Percentiles rank a stretch among this genome's conserved stretches.
Evolutionary conservation across 495 filamentous ascomycete species (phyloP).

Genomic region (Clavariopsis aquatica): DNA sequence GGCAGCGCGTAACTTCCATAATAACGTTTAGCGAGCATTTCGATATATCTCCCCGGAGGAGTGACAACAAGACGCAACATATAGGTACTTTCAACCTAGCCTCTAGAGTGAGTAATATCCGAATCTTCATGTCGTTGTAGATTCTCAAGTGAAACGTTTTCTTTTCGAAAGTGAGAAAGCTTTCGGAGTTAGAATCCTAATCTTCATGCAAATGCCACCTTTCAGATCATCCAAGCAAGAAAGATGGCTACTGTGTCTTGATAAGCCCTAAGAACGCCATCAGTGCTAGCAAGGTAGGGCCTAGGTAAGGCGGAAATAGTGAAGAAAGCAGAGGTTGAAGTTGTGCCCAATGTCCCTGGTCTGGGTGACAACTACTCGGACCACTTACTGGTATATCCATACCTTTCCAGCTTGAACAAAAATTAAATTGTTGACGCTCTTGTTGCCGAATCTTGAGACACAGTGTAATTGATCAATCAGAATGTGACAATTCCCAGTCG

Average conservation of each 20-base stretch:
- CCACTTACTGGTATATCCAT: conserved; percentile 32
- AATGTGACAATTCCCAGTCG: conserved; percentile 47
- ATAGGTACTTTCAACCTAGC: conserved; percentile 46
- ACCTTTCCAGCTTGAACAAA: conserved; percentile 31
- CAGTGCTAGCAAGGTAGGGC: conserved; percentile 43
- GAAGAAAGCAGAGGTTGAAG: conserved; percentile 19
- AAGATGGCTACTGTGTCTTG: conserved; percentile 42
- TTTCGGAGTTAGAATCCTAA: conserved; percentile 39
- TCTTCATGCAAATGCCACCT: conserved; percentile 3
- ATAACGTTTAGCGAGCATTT: conserved; percentile 24
- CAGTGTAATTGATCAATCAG: conserved; percentile 34
- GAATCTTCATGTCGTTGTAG: conserved; percentile 39
- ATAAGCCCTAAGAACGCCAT: conserved; percentile 41
- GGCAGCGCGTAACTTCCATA: conserved; percentile 25
- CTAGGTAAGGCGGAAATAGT: conserved; percentile 38
- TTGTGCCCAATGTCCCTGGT: conserved; percentile 36
- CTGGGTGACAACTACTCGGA: conserved; percentile 41
- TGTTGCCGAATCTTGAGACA: conserved; percentile 43
- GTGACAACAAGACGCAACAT: conserved; percentile 43
- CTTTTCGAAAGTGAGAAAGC: conserved; percentile 35
- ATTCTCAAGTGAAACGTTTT: conserved; percentile 37
- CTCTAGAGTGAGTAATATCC: conserved; percentile 39
- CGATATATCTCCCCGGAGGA: conserved; percentile 39
- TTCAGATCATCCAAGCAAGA: conserved; percentile 45
- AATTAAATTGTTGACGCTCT: conserved; percentile 39